These are phyloP conservation scores for Oemleria cerasiformis DNA, from an alignment of 306 rosid species.

Conservation along the genomic window DNA sequence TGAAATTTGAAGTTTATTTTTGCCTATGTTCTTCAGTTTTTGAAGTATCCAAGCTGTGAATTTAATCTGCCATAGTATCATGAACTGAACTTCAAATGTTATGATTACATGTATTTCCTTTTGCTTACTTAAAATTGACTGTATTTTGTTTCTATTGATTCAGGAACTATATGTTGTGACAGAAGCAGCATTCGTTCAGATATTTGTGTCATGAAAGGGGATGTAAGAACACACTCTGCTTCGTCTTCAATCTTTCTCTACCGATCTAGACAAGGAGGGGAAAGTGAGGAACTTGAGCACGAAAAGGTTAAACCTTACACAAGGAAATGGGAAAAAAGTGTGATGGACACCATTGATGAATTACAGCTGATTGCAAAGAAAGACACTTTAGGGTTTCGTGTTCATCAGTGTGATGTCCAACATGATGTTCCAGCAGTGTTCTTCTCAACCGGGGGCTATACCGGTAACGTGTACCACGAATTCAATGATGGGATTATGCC, in stretches of 20 bases:
- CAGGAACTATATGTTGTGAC: conserved; percentile 75
- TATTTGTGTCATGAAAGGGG: conserved; percentile 83
- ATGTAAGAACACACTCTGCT: conserved; percentile 58
- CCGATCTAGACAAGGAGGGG: conserved; percentile 34
- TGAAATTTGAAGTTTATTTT: no score
- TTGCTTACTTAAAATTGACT: not conserved
- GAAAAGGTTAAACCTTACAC: conserved; percentile 82
- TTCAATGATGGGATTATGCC: conserved; percentile 97
- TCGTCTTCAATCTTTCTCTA: conserved; percentile 70
- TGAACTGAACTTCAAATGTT: not conserved
- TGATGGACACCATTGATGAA: conserved; percentile 74
- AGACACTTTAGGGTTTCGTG: conserved; percentile 18
- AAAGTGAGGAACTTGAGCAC: conserved; percentile 36
- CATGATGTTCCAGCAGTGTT: conserved; percentile 87
- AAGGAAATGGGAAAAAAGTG: conserved; percentile 84
- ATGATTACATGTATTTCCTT: not conserved
- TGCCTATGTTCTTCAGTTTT: no score
- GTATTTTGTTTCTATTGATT: not conserved
- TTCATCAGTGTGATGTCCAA: conserved; percentile 54
- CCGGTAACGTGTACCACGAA: conserved; percentile 91
- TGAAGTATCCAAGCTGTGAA: no score
- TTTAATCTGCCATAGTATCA: not conserved
- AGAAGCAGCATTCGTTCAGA: conserved; percentile 78
- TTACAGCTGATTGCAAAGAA: conserved; percentile 54
- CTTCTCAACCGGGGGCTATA: conserved; percentile 96